Evolutionary conservation across 768 basidiomycete genomes (phyloP), one percentile per base, ranked within the genome.

Genomic region (Mrakia hoshinonis): DNA sequence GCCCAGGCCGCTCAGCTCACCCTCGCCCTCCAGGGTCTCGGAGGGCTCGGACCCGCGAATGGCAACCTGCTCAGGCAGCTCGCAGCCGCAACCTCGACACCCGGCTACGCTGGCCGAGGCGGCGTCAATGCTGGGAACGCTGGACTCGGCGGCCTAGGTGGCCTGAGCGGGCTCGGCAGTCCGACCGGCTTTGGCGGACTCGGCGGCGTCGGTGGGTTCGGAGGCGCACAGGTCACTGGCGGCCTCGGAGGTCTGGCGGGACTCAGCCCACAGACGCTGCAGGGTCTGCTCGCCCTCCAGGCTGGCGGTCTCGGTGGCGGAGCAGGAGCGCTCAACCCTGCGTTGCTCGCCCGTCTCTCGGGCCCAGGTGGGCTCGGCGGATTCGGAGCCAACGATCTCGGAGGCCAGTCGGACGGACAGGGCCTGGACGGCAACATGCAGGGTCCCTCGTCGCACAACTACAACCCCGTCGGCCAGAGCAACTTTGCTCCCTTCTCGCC

Each of bases 1-100:
- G 38, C 60, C n/a, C 74, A 75, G 49, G 61, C 64, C 26, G 64
- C 73, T 26, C 73, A 72, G 61, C 72, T 74, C 61, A 60, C 29
- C 31, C 49, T 73, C 61, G 72, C 72, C 15, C 68, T 74, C 7
- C 73, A 74, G 36, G 69, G 54, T 3, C 69, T 74, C 13, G 64
- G 63, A 38, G 73, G 73, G 31, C 47, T 67, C 18, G 69, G 63
- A 26, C n/a, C 34, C 6, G 52, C 46, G 31, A 68, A 55, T 10
- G 69, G 36, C 22, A 52, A 52, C 36, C 48, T 70, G 9, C 61
- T 63, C 6, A 20, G 69, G 20, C 69, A 70, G 69, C 69, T 70
- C 18, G 61, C 46, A 18, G 67, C 55, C 26, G 58, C 34, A 4
- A 61, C 31, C 20, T 31, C 58, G 22, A 38, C 67, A 29, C 31